phyloP scores from a whole-genome alignment of 805 yeast genomes.

The Isabelozyma rhagii region DNA sequence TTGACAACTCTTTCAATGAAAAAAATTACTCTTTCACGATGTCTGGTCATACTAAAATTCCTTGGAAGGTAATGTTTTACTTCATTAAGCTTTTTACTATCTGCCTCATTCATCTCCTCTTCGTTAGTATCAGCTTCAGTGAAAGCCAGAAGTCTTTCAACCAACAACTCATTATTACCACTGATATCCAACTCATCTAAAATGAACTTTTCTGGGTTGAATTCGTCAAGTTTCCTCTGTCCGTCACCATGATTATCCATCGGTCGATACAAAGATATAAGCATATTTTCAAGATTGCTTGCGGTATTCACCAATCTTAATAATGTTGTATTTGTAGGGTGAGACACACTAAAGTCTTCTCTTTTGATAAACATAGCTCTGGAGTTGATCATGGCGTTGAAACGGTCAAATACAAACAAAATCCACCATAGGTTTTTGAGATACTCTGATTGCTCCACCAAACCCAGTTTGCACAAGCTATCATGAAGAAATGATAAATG shows the following conservation, averaged over 20 bases:
- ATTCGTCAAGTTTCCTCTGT: neutral
- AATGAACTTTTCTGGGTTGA: neutral
- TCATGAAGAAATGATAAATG: constrained; percentile 14
- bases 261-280: constrained; percentile 20
- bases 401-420: constrained; percentile 14
- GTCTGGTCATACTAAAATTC: neutral
- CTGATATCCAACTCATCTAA: neutral
- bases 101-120: neutral
- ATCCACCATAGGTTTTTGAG: constrained; percentile 17
- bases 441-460: constrained; percentile 9
- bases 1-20: neutral
- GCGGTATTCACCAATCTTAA: constrained; percentile 25
- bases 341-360: constrained; percentile 31
- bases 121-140: neutral
- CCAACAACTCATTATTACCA: neutral
- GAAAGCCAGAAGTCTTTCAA: neutral
- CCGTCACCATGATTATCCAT: neutral
- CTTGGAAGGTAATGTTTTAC: neutral
- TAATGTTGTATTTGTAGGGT: constrained; percentile 21
- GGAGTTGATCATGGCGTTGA: constrained; percentile 20
- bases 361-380: constrained; percentile 24
- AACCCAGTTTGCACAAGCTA: constrained; percentile 7
- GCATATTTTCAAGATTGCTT: constrained; percentile 22
- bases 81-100: neutral
- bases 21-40: neutral